Percentiles rank a stretch among this genome's conserved stretches.
Conservation (phyloP, 441 rosid genomes). For the Macaranga tanarius region DNA sequence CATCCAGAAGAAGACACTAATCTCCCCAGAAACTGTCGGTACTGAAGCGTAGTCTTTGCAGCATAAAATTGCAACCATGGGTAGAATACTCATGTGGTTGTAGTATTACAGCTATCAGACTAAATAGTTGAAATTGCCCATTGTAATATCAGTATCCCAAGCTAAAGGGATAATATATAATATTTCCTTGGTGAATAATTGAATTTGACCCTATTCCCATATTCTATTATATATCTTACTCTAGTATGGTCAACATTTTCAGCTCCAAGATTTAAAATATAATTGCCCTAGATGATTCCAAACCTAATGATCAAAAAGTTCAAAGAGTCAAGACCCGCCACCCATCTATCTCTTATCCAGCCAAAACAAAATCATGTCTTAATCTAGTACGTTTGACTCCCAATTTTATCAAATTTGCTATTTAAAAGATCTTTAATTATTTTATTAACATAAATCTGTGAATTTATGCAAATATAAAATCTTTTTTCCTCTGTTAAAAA, state of each 20-base stretch:
- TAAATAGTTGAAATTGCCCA: not conserved
- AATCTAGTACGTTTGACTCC: no score
- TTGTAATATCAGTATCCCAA: not conserved
- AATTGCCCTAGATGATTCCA: no score
- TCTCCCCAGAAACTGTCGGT: conserved; percentile 1
- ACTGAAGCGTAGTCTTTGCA: not conserved
- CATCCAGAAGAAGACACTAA: conserved; percentile 4
- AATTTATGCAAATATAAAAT: not conserved
- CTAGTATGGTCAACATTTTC: not conserved
- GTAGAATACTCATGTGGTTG: not conserved
- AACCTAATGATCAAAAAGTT: no score
- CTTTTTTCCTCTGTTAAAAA: no score
- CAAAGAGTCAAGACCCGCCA: no score
- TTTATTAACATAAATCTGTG: not conserved
- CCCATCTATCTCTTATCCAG: no score
- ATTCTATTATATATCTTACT: not conserved
- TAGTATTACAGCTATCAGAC: not conserved
- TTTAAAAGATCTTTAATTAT: not conserved
- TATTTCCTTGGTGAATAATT: not conserved
- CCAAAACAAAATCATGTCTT: no score
- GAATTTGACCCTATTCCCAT: not conserved
- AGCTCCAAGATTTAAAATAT: not conserved
- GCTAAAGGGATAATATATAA: not conserved
- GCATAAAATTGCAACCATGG: not conserved
- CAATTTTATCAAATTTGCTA: no score